These are phyloP conservation scores for Daldinia decipiens DNA, from an alignment of 495 filamentous ascomycete genomes.

Conservation along the genomic window DNA sequence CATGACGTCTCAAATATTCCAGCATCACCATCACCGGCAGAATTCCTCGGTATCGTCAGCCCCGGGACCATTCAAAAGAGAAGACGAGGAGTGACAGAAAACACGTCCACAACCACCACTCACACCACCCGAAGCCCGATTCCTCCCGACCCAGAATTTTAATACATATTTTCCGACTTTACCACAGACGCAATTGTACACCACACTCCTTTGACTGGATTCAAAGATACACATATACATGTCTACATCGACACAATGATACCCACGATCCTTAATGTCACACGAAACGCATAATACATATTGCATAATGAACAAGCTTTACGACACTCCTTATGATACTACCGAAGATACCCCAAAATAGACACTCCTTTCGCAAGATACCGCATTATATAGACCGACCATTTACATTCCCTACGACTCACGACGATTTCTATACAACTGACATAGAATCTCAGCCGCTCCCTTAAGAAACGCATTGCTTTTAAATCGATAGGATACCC, in stretches of 20 bases:
- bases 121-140: constrained; percentile 26
- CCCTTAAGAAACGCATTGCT: constrained; percentile 48
- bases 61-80: constrained; percentile 44
- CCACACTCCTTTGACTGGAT: constrained; percentile 59
- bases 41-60: constrained; percentile 45
- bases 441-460: constrained; percentile 50
- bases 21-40: constrained; percentile 46
- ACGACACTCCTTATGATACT: constrained; percentile 58
- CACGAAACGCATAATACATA: constrained; percentile 54
- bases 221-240: constrained; percentile 43
- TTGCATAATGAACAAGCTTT: constrained; percentile 51
- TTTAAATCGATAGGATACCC: constrained; percentile 49
- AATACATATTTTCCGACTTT: constrained; percentile 43
- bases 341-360: constrained; percentile 56
- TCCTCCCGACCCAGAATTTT: constrained; percentile 26
- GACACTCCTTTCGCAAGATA: constrained; percentile 58
- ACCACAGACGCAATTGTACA: constrained; percentile 63
- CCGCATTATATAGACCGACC: constrained; percentile 56
- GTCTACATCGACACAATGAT: constrained; percentile 59
- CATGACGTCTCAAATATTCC: constrained; percentile 37
- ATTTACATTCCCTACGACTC: constrained; percentile 50
- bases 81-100: constrained; percentile 37
- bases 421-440: constrained; percentile 49
- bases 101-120: constrained; percentile 6
- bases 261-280: constrained; percentile 54